Evolutionary conservation across 305 asterid species (phyloP), one percentile per base, ranked within the genome.

Genomic region (Ilex paraguariensis): DNA sequence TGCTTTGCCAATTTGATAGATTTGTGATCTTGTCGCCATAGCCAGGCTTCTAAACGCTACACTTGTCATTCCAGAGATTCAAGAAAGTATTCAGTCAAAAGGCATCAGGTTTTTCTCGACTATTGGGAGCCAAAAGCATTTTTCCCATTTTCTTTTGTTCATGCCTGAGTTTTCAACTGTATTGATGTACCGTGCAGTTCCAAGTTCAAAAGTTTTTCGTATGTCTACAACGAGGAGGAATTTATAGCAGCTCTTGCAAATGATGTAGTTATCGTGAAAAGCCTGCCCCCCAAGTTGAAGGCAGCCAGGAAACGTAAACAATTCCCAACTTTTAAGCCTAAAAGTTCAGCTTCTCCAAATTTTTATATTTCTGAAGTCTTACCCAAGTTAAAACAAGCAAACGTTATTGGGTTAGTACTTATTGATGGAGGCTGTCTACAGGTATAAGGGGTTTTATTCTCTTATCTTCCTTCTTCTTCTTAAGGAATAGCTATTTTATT

Each of bases 1-100:
- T 36, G 32, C 50, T 39, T 66, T 71, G 60, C 33, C 39, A 64
- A 64, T 77, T 68, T 79, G 62, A 72, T 76, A 93, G 99, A 87
- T 93, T 65, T 85, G 91, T 59, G 99, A 93, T 71, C 87, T 93
- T 65, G 96, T 93, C 56, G 72, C 87, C 52, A 68, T 93, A 74
- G 60, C 99, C 56, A 84, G 99, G 84, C 97, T 93, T 78, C 73
- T 90, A 45, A 93, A 90, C 75, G 97, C 97, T 49, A 90, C 97
- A 30, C 95, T 90, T 59, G 87, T 93, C 65, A 76, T 93, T 65
- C 97, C 99, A 6, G 96, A 93, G 84, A 83, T 93, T 76, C 95
- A 80, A 74, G 81, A 81, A 78, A 87, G 95, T 67, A 65, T 70
- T 59, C 89, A 65, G 63, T 90, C 96, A 60, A 90, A 81, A 85